These are phyloP conservation scores for Grosmannia penicillata DNA, from an alignment of 2,329 filamentous ascomycete genomes.

Conservation along the genomic window DNA sequence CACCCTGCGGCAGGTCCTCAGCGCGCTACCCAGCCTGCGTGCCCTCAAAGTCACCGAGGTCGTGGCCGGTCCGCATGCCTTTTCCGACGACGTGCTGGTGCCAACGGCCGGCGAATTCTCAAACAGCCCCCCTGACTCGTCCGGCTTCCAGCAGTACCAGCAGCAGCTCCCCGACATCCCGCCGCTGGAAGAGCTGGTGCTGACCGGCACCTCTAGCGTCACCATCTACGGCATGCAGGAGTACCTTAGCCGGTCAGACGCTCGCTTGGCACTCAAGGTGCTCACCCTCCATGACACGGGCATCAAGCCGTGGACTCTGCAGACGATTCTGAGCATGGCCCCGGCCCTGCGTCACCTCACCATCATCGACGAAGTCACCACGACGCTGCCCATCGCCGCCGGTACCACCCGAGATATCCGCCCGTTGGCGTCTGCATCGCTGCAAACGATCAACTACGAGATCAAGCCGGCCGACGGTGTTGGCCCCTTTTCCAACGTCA, in stretches of 20 bases:
- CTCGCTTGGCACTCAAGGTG: slow-evolving; percentile 45
- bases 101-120: not conserved
- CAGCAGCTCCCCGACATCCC: slow-evolving; percentile 59
- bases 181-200: slow-evolving; percentile 54
- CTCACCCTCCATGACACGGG: slow-evolving; percentile 61
- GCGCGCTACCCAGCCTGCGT: slow-evolving; percentile 48
- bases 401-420: slow-evolving; percentile 32
- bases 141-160: slow-evolving; percentile 22
- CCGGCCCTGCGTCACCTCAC: slow-evolving; percentile 42
- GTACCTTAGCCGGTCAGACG: slow-evolving; percentile 49
- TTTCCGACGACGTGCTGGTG: slow-evolving; percentile 63
- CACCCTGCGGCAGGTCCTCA: slow-evolving; percentile 56
- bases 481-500: slow-evolving; percentile 38
- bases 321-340: slow-evolving; percentile 43
- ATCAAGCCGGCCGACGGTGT: slow-evolving; percentile 48
- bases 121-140: not conserved
- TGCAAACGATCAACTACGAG: slow-evolving; percentile 68
- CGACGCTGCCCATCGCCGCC: slow-evolving; percentile 31
- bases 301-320: slow-evolving; percentile 46
- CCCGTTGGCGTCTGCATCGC: slow-evolving; percentile 50
- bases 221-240: slow-evolving; percentile 55
- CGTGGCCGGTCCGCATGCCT: slow-evolving; percentile 26
- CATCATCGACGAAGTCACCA: slow-evolving; percentile 33
- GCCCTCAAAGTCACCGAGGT: slow-evolving; percentile 63
- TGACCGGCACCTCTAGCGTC: slow-evolving; percentile 57